Evolutionary conservation across 2,329 filamentous ascomycete species (phyloP).

Genomic region (Thyridium curvatum): DNA sequence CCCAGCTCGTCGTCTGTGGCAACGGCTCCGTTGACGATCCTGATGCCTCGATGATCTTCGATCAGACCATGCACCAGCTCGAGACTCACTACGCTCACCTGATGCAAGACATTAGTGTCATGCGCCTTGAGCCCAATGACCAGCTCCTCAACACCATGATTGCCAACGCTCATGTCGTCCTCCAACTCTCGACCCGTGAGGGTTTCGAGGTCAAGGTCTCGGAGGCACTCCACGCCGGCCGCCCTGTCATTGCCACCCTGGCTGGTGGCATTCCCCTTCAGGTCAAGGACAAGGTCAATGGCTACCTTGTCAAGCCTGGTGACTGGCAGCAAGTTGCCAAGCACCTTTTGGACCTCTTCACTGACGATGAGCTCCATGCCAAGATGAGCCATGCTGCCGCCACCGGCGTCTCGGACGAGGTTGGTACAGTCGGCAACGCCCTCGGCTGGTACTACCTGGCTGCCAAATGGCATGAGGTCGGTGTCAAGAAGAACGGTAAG

Average conservation of each 20-base stretch:
- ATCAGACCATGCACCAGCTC: constrained; percentile 63
- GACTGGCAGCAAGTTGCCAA: constrained; percentile 65
- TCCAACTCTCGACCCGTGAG: constrained; percentile 76
- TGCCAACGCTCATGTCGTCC: constrained; percentile 63
- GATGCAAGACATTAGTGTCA: constrained; percentile 62
- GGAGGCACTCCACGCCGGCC: constrained; percentile 73
- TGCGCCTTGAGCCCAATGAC: constrained; percentile 71
- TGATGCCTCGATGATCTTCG: constrained; percentile 66
- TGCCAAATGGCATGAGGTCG: constrained; percentile 53
- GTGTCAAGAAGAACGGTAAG: constrained; percentile 31
- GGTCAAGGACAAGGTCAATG: constrained; percentile 63
- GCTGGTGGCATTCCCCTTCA: constrained; percentile 79
- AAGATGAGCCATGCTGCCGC: constrained; percentile 60
- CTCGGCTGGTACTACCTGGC: constrained; percentile 75
- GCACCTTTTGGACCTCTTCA: constrained; percentile 61
- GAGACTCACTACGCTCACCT: constrained; percentile 57
- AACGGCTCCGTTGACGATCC: constrained; percentile 79
- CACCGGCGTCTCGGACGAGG: constrained; percentile 69
- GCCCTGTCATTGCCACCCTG: constrained; percentile 68
- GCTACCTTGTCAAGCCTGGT: constrained; percentile 66
- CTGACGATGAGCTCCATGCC: constrained; percentile 55
- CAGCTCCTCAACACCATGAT: constrained; percentile 74
- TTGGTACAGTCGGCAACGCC: constrained; percentile 74
- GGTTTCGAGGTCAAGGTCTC: constrained; percentile 86
- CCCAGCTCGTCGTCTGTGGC: constrained; percentile 72